A percentile compares a stretch with the other conserved stretches of the same genome.
Evolutionary conservation across 306 rosid species (phyloP).

Genomic region (Vigna nakashimae): DNA sequence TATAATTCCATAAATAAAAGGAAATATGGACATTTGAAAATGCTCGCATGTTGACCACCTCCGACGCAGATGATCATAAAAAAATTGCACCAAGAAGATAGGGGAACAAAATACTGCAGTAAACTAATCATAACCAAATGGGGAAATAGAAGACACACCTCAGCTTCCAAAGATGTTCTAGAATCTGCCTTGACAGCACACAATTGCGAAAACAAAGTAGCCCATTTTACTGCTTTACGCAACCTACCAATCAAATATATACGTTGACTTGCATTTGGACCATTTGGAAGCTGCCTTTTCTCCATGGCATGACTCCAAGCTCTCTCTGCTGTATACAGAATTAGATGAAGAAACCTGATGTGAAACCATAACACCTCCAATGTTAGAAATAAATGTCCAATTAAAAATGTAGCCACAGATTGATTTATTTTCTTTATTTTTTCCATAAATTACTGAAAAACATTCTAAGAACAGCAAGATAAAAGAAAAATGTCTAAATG

Average conservation of each 20-base stretch:
- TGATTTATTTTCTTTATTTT: slow-evolving; percentile 2
- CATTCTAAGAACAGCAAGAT: not conserved
- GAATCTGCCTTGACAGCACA: slow-evolving; percentile 91
- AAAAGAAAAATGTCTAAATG: slow-evolving; percentile 20
- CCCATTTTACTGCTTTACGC: slow-evolving; percentile 97
- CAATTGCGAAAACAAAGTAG: slow-evolving; percentile 83
- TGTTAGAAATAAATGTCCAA: slow-evolving; percentile 27
- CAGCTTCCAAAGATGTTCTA: slow-evolving; percentile 97
- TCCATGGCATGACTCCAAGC: slow-evolving; percentile 99
- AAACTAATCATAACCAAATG: slow-evolving; percentile 24
- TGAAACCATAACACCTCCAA: slow-evolving; percentile 44
- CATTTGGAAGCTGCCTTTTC: slow-evolving; percentile 94
- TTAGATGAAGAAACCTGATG: slow-evolving; percentile 88
- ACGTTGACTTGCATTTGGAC: slow-evolving; percentile 86
- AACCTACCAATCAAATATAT: slow-evolving; percentile 96
- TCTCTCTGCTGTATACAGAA: slow-evolving; percentile 93
- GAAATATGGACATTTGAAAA: slow-evolving; percentile 31
- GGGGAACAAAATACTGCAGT: slow-evolving; percentile 1
- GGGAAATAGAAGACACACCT: slow-evolving; percentile 58
- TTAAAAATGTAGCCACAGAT: slow-evolving; percentile 10
- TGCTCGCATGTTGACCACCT: slow-evolving; percentile 34
- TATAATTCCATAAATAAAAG: not conserved
- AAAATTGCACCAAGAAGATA: not conserved
- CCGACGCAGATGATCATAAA: not conserved
- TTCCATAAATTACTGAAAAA: not conserved